Conservation (phyloP, 192 early-diverging fungal species). For the Podila minutissima region DNA sequence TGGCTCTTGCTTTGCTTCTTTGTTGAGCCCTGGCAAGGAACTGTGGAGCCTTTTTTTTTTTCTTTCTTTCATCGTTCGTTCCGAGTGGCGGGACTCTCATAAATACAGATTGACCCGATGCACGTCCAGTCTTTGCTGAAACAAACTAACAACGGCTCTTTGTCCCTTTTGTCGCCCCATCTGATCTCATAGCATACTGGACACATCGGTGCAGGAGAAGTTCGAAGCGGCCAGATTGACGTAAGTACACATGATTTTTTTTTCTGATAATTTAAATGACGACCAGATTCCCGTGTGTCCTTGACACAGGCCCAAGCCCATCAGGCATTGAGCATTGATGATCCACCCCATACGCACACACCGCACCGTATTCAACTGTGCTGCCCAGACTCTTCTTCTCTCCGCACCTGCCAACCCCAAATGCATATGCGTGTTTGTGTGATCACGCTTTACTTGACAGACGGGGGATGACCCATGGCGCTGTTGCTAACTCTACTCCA, state of each 20-base stretch:
- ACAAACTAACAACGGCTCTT: background rate
- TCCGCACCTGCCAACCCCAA: too few species aligned
- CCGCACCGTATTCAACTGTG: too few species aligned
- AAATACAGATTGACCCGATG: too few species aligned
- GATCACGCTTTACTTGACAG: too few species aligned
- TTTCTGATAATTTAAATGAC: background rate
- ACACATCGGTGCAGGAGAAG: slow-evolving; percentile 54
- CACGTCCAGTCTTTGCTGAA: too few species aligned
- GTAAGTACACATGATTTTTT: slow-evolving; percentile 17
- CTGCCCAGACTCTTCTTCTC: too few species aligned
- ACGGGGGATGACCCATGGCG: too few species aligned
- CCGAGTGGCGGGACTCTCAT: background rate
- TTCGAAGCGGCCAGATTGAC: slow-evolving; percentile 51
- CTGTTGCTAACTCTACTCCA: too few species aligned
- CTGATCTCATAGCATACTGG: slow-evolving; percentile 47
- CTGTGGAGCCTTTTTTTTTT: background rate
- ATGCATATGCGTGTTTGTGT: too few species aligned
- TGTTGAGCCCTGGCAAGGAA: background rate
- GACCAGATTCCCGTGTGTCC: background rate
- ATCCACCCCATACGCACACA: too few species aligned
- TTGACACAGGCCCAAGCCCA: background rate
- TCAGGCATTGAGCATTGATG: too few species aligned
- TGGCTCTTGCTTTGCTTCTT: background rate
- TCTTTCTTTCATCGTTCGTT: background rate
- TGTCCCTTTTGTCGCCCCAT: slow-evolving; percentile 7